These are phyloP conservation scores for Xylaria scruposa DNA, from an alignment of 495 filamentous ascomycete species.

Conservation along the genomic window DNA sequence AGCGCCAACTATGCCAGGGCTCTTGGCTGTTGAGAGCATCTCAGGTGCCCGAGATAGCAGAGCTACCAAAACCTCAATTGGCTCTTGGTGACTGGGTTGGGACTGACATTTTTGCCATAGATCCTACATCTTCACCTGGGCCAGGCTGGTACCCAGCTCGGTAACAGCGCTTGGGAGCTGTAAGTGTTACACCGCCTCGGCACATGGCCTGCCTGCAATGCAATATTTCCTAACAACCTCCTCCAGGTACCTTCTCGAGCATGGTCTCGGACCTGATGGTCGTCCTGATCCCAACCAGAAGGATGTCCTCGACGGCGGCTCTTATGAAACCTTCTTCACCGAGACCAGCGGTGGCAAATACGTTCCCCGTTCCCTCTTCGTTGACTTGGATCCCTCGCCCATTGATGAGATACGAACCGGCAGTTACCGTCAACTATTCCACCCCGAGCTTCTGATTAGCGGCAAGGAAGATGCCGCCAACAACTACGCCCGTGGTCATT, in stretches of 20 bases:
- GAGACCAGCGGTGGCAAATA: constrained; percentile 88
- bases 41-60: not conserved
- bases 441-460: constrained; percentile 85
- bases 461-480: constrained; percentile 95
- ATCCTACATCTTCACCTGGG: constrained; percentile 90
- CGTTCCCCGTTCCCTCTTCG: constrained; percentile 87
- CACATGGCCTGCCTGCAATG: not conserved
- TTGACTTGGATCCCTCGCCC: constrained; percentile 87
- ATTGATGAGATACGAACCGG: constrained; percentile 93
- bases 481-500: constrained; percentile 94
- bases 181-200: constrained; percentile 63
- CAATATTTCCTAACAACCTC: constrained; percentile 33
- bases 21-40: not conserved
- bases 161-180: constrained; percentile 96
- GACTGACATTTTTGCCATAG: constrained; percentile 48
- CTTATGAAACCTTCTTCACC: constrained; percentile 90
- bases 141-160: constrained; percentile 92
- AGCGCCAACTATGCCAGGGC: constrained; percentile 9
- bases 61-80: not conserved
- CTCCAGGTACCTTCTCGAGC: constrained; percentile 85
- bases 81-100: not conserved
- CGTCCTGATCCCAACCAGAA: constrained; percentile 67
- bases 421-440: constrained; percentile 83
- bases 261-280: constrained; percentile 82
- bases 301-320: constrained; percentile 68